Conservation (phyloP, 306 rosid genomes). For the Malus sieversii region DNA sequence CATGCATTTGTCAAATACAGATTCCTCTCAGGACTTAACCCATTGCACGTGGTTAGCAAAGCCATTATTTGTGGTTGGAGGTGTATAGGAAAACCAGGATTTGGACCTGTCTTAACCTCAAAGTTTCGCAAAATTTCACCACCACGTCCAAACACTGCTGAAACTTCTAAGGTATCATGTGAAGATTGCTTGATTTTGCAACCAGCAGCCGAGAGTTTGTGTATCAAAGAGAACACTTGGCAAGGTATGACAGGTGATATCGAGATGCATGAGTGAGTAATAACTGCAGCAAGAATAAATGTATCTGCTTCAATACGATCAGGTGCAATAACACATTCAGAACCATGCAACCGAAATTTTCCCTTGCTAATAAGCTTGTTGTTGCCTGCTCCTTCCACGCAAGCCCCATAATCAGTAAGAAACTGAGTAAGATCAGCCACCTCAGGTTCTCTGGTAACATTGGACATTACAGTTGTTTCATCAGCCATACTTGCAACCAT, state of each 20-base stretch:
- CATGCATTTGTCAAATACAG: constrained; percentile 24
- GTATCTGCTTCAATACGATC: constrained; percentile 34
- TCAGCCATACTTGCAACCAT: constrained; percentile 31
- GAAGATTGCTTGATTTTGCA: constrained; percentile 20
- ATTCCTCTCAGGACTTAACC: constrained; percentile 15
- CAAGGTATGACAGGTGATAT: constrained; percentile 25
- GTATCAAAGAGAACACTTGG: constrained; percentile 14
- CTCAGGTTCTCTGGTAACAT: constrained; percentile 31
- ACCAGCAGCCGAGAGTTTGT: constrained; percentile 20
- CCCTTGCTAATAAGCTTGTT: constrained; percentile 24
- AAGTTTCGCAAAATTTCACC: neutral
- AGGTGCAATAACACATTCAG: constrained; percentile 12
- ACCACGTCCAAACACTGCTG: neutral
- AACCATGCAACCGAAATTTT: constrained; percentile 19
- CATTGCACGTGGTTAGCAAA: constrained; percentile 6
- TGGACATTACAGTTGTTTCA: constrained; percentile 26
- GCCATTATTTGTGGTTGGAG: constrained; percentile 30
- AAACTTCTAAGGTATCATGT: constrained; percentile 17
- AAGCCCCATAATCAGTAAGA: constrained; percentile 16
- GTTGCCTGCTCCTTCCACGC: constrained; percentile 27
- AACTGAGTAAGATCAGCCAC: constrained; percentile 22
- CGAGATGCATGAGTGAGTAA: constrained; percentile 27
- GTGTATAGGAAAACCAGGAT: constrained; percentile 26
- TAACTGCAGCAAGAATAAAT: constrained; percentile 29
- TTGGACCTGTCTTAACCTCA: constrained; percentile 18